phyloP scores from a whole-genome alignment of 2,329 filamentous ascomycete genomes.

The Aspergillus japonicus region DNA sequence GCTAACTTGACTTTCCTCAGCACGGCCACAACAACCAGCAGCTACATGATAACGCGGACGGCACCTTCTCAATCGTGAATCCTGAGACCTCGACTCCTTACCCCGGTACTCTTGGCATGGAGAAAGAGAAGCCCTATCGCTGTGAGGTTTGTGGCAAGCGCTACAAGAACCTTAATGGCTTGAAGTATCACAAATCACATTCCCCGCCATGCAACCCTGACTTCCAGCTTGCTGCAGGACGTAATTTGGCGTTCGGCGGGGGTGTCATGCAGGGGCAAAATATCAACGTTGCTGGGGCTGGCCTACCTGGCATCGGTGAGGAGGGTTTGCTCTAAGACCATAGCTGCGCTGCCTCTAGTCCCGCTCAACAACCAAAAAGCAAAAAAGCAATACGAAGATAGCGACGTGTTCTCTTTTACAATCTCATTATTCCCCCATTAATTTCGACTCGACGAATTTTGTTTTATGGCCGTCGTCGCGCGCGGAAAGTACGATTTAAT shows the following conservation, averaged over 20 bases:
- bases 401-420: constrained; percentile 7
- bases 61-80: constrained; percentile 97
- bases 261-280: constrained; percentile 49
- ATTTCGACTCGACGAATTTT: constrained; percentile 29
- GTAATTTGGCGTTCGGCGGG: constrained; percentile 39
- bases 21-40: constrained; percentile 97
- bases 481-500: constrained; percentile 28
- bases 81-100: constrained; percentile 92
- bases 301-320: constrained; percentile 48
- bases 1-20: constrained; percentile 35
- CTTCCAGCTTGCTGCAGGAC: constrained; percentile 55
- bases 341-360: neutral
- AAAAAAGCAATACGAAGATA: neutral
- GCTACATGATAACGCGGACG: constrained; percentile 92
- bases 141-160: constrained; percentile 97
- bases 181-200: constrained; percentile 91
- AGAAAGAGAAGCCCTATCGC: constrained; percentile 98
- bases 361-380: neutral
- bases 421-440: constrained; percentile 26
- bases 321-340: constrained; percentile 38
- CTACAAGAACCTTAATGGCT: constrained; percentile 97
- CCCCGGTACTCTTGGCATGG: constrained; percentile 96
- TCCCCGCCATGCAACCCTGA: constrained; percentile 89
- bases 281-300: constrained; percentile 49
- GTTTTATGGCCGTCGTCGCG: constrained; percentile 26